Conservation (phyloP, 2,329 filamentous ascomycete species). For the Aspergillus sergii region DNA sequence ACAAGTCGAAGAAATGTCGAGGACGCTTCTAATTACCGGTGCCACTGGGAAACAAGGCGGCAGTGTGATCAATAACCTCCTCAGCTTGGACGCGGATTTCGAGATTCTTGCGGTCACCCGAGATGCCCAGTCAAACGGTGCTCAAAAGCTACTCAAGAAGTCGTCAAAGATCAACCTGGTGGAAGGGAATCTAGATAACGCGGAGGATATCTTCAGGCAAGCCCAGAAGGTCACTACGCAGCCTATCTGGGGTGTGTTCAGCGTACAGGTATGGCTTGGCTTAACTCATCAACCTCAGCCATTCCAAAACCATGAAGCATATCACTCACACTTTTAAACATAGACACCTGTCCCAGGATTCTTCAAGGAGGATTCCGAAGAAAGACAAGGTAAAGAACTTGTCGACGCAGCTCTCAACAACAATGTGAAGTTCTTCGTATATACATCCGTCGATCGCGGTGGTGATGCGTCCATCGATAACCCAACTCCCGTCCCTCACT, state of each 20-base stretch:
- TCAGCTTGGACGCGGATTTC: constrained; percentile 35
- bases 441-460: constrained; percentile 65
- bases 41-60: constrained; percentile 49
- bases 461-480: constrained; percentile 56
- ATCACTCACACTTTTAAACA: too few species aligned
- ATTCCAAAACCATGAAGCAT: too few species aligned
- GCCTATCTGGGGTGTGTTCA: constrained; percentile 63
- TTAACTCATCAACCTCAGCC: too few species aligned
- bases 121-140: constrained; percentile 53
- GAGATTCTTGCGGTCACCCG: constrained; percentile 65
- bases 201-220: constrained; percentile 52
- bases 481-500: constrained; percentile 63
- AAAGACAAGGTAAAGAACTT: constrained; percentile 60
- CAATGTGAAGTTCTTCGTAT: constrained; percentile 64
- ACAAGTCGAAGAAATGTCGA: too few species aligned
- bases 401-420: constrained; percentile 60
- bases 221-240: constrained; percentile 39
- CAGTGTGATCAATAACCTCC: constrained; percentile 35
- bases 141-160: constrained; percentile 51
- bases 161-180: constrained; percentile 57
- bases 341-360: neutral
- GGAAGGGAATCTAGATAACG: constrained; percentile 59
- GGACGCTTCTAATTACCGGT: constrained; percentile 35
- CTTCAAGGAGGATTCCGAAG: constrained; percentile 36
- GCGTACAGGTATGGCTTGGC: constrained; percentile 54